Conservation (phyloP, 148 eudicot genomes). For the Camellia granthamiana region DNA sequence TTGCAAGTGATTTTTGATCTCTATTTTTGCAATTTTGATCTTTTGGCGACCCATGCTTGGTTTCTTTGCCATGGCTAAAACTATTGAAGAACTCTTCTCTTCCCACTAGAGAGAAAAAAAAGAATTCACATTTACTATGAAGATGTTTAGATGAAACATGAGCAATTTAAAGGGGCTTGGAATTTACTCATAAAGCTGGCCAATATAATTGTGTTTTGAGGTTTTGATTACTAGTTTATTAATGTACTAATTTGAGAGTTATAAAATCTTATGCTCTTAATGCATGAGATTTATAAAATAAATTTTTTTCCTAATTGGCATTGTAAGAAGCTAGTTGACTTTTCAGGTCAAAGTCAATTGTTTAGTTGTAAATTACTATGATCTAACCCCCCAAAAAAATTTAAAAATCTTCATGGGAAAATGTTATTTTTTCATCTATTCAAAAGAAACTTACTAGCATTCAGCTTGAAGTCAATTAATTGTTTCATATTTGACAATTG, state of each 20-base stretch:
- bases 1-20: slow-evolving; percentile 50
- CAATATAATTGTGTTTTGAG: slow-evolving; percentile 11
- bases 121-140: background rate
- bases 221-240: slow-evolving; percentile 10
- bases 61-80: slow-evolving; percentile 45
- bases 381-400: too few relatives aligned
- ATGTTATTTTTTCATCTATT: background rate
- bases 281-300: slow-evolving; percentile 32
- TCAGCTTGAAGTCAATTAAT: too few relatives aligned
- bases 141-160: background rate
- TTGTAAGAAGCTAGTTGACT: slow-evolving; percentile 8
- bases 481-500: too few relatives aligned
- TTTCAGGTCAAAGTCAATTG: slow-evolving; percentile 3
- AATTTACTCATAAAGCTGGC: slow-evolving; percentile 4
- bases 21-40: slow-evolving; percentile 56
- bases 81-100: background rate
- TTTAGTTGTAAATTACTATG: background rate
- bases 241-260: slow-evolving; percentile 43
- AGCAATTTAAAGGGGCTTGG: slow-evolving; percentile 23
- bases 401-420: background rate
- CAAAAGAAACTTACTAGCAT: background rate
- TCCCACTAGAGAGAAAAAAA: too few relatives aligned
- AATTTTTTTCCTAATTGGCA: slow-evolving; percentile 18
- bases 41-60: slow-evolving; percentile 54
- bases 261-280: slow-evolving; percentile 34